Base-by-base conservation (phyloP, 108 stramenopile genomes). In the Nitzschia inconspicua region DNA sequence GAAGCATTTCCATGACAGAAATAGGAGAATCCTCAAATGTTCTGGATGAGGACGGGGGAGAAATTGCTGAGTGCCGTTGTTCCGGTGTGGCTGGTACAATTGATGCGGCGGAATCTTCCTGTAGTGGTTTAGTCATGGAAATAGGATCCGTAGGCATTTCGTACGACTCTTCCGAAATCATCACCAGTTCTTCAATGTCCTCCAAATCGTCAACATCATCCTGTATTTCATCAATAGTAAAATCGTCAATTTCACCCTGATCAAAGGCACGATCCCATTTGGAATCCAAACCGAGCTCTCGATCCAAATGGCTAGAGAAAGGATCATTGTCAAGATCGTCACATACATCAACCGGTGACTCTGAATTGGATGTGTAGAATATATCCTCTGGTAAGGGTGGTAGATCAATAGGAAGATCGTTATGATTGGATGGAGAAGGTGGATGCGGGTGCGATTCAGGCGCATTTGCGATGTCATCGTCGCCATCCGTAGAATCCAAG, bases 1-100 rank as follows among this genome's bases (percentile, higher is more conserved):
- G 24, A 14, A 70, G 27, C 37, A 70, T 70, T 47, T 70, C 68
- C 60, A 57, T 61, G 5, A 27, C 49, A 51, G 49, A 37, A 44
- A 47, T 47, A 40, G 5, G n/a, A n/a, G n/a, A n/a, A n/a, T n/a
- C n/a, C n/a, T n/a, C n/a, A n/a, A n/a, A n/a, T n/a, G n/a, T n/a
- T n/a, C n/a, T n/a, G n/a, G n/a, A n/a, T n/a, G n/a, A n/a, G n/a
- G n/a, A n/a, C n/a, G n/a, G n/a, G n/a, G n/a, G n/a, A n/a, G n/a
- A n/a, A n/a, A n/a, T n/a, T n/a, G n/a, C n/a, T n/a, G n/a, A n/a
- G n/a, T n/a, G n/a, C n/a, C n/a, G n/a, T n/a, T n/a, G n/a, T n/a
- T n/a, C n/a, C n/a, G n/a, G n/a, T n/a, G n/a, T 56, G 36, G 5
- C 27, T 13, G 1, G 47, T 11, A 30, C 35, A 40, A 25, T 27